Evolutionary conservation across 768 basidiomycete species (phyloP), one percentile per base, ranked within the genome.

Genomic region (Jaapia argillacea): DNA sequence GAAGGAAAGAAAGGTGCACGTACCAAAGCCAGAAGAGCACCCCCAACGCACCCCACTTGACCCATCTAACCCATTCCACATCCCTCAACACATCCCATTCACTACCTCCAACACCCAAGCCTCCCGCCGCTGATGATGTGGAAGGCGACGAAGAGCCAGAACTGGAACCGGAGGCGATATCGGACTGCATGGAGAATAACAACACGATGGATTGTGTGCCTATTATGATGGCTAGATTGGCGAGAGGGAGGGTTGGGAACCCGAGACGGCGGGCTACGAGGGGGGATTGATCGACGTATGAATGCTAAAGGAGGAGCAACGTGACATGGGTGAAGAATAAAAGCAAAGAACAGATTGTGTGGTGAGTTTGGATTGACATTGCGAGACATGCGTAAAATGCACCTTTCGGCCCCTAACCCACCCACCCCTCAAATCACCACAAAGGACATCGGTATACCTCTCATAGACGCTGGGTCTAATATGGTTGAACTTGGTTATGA

Each of bases 401-500:
- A 77, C 73, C 21, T 73, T 69, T 36, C 85, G 69, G 3, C 82
- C 79, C 16, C 83, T 70, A 31, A 79, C 76, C 48, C 81, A 84
- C 40, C 77, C 84, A 48, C 83, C 83, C 4, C 92, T 74, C 13
- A 99, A 72, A 58, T 99, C 96, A 28, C 86, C 83, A 56, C 93
- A 98, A 1, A 99, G 72, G 1, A 99, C 90, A 53, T 99, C 96
- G 2, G 83, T 87, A 59, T 90, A 99, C 13, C 94, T 76, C 49
- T 91, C 91, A 52, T 98, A 99, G 2, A 97, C 90, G 0, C 84
- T 85, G 0, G 92, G 90, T 0, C 93, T 80, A 38, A 99, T 93
- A 55, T 98, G 94, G 53, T 99, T 99, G 69, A 98, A 98, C 61
- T 99, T 99, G 41, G 93, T 94, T 54, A 99, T 98, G 65, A 98